phyloP scores from a whole-genome alignment of 2,329 filamentous ascomycete genomes.

The Atkinsonella hypoxylon region DNA sequence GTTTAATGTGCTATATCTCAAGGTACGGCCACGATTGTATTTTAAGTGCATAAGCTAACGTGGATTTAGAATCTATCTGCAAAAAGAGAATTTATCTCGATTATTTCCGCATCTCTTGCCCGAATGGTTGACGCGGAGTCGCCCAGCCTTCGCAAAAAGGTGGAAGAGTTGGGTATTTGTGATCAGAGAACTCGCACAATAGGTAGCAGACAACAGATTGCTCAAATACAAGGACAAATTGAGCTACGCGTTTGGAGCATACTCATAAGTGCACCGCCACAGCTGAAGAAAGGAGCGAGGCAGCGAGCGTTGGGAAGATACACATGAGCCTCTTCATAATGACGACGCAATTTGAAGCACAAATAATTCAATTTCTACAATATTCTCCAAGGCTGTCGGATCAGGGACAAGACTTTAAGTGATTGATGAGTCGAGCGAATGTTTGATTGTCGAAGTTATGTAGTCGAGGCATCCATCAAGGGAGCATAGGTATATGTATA shows the following conservation, averaged over 20 bases:
- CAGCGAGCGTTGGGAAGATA: neutral
- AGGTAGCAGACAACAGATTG: neutral
- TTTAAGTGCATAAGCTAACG: constrained; percentile 2
- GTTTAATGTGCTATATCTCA: constrained; percentile 24
- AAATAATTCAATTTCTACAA: no score
- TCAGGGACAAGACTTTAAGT: neutral
- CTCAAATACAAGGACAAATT: constrained; percentile 5
- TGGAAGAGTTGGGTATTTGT: constrained; percentile 7
- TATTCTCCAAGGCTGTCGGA: no score
- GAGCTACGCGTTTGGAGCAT: constrained; percentile 15
- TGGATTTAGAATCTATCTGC: constrained; percentile 14
- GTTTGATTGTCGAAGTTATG: neutral
- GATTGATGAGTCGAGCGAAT: neutral
- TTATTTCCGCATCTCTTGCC: constrained; percentile 19
- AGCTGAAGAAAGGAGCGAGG: neutral
- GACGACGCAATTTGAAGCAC: no score
- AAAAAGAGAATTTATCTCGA: constrained; percentile 15
- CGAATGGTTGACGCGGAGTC: constrained; percentile 24
- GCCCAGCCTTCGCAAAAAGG: constrained; percentile 19
- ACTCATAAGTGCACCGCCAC: constrained; percentile 10
- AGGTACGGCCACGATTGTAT: constrained; percentile 13
- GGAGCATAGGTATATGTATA: neutral
- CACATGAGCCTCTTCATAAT: no score
- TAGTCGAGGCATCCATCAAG: neutral
- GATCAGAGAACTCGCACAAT: neutral